A percentile compares a stretch with the other conserved stretches of the same genome.
phyloP scores from a whole-genome alignment of 441 rosid genomes.

The Biscutella laevigata region DNA sequence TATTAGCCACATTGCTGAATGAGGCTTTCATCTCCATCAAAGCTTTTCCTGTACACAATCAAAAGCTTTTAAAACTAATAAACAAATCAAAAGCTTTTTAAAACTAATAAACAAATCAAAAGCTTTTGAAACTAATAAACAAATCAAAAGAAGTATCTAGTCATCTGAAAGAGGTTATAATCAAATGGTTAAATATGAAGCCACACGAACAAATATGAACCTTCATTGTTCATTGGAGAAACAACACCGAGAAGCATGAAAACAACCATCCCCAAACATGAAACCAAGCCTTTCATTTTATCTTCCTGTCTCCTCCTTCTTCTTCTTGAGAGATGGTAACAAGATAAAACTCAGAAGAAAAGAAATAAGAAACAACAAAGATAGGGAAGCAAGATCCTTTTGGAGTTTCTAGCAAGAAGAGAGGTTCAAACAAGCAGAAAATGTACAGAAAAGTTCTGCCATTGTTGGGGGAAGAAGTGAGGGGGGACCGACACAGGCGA shows the following conservation, averaged over 20 bases:
- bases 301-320: neutral
- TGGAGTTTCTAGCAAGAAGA: constrained; percentile 5
- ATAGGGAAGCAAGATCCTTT: neutral
- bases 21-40: constrained; percentile 70
- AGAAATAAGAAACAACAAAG: neutral
- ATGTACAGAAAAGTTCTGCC: constrained; percentile 15
- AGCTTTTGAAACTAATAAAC: too few species aligned
- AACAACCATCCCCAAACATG: constrained; percentile 9
- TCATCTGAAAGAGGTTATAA: neutral
- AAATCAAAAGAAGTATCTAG: constrained; percentile 1
- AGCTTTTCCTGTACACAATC: constrained; percentile 43
- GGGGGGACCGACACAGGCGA: constrained; percentile 42
- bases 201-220: constrained; percentile 23
- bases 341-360: neutral
- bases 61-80: neutral
- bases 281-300: constrained; percentile 6
- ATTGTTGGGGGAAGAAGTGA: constrained; percentile 14
- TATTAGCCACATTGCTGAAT: constrained; percentile 61
- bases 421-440: neutral
- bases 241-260: constrained; percentile 30
- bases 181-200: constrained; percentile 14
- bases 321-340: neutral
- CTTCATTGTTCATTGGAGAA: constrained; percentile 50
- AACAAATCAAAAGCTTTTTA: too few species aligned
- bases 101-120: too few species aligned